Percentiles rank a stretch among this genome's conserved stretches.
Conservation (phyloP, 495 filamentous ascomycete genomes). For the Pseudevernia furfuracea region DNA sequence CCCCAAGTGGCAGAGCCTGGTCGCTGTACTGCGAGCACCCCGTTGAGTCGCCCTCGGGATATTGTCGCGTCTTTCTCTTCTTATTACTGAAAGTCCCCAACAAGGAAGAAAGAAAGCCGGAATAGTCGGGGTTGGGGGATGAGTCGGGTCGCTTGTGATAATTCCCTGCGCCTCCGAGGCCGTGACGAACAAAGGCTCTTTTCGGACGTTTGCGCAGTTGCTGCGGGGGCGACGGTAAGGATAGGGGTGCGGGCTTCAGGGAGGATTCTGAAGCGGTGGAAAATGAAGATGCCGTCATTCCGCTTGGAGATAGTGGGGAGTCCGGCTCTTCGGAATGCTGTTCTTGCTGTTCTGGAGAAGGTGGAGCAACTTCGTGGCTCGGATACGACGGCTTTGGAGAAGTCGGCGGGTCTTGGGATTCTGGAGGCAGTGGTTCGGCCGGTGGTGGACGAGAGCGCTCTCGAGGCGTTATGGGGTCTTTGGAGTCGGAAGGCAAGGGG, state of each 20-base stretch:
- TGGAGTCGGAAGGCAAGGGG: background rate
- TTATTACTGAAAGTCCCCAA: conserved; percentile 17
- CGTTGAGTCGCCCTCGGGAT: conserved; percentile 12
- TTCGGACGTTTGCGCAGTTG: conserved; percentile 13
- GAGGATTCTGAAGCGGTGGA: conserved; percentile 21
- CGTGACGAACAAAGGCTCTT: conserved; percentile 25
- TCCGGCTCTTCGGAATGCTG: background rate
- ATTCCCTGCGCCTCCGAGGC: conserved; percentile 28
- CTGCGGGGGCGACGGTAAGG: conserved; percentile 10
- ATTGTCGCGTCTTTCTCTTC: conserved; percentile 14
- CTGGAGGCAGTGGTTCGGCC: background rate
- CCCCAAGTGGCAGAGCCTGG: conserved; percentile 21
- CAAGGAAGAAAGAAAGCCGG: conserved; percentile 19
- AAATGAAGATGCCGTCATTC: conserved; percentile 8
- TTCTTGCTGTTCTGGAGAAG: conserved; percentile 5
- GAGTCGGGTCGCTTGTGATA: conserved; percentile 22
- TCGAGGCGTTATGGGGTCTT: background rate
- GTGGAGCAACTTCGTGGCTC: background rate
- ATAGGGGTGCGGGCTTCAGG: conserved; percentile 11
- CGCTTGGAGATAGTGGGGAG: background rate
- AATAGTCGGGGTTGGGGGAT: conserved; percentile 12
- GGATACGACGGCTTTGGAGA: background rate
- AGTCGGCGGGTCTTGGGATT: background rate
- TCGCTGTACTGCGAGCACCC: conserved; percentile 16
- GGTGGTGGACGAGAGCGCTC: background rate